Evolutionary conservation across 129 eudicot genomes (phyloP).

Genomic region (Kitagawia praeruptora): DNA sequence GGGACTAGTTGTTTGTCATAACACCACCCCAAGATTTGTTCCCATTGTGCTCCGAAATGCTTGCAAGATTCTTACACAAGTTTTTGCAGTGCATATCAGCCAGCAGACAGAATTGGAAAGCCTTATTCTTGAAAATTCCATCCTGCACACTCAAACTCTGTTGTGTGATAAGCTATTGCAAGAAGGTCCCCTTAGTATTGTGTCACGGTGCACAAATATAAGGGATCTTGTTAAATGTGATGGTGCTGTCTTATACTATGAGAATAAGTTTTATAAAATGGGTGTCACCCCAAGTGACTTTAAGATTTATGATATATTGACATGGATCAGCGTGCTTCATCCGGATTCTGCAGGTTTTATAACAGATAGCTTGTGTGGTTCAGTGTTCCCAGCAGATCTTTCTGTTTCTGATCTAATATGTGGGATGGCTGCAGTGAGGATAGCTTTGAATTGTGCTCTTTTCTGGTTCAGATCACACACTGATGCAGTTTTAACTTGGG

Average conservation of each 20-base stretch:
- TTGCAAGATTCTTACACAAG: neutral
- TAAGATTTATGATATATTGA: constrained; percentile 54
- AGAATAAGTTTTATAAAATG: constrained; percentile 33
- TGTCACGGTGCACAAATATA: constrained; percentile 71
- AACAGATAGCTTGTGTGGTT: constrained; percentile 83
- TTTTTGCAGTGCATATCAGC: neutral
- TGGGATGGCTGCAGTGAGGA: constrained; percentile 88
- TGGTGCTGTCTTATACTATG: too few relatives aligned
- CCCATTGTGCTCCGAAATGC: neutral
- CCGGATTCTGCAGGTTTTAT: constrained; percentile 85
- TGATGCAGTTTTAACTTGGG: constrained; percentile 83
- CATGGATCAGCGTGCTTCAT: constrained; percentile 69
- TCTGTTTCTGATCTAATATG: constrained; percentile 67
- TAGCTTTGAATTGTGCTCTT: constrained; percentile 56
- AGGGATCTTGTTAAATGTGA: constrained; percentile 93
- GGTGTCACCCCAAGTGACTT: constrained; percentile 65
- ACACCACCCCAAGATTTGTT: neutral
- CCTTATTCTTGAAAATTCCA: neutral
- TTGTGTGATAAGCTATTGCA: constrained; percentile 60
- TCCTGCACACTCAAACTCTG: constrained; percentile 74
- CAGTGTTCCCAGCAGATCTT: constrained; percentile 73
- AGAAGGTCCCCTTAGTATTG: constrained; percentile 74
- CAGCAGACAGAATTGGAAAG: neutral
- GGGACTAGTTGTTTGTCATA: neutral
- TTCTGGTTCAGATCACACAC: constrained; percentile 89